A percentile compares a stretch with the other conserved stretches of the same genome.
These are phyloP conservation scores for Cyberlindnera euphorbiae DNA, from an alignment of 805 yeast species.

Conservation along the genomic window DNA sequence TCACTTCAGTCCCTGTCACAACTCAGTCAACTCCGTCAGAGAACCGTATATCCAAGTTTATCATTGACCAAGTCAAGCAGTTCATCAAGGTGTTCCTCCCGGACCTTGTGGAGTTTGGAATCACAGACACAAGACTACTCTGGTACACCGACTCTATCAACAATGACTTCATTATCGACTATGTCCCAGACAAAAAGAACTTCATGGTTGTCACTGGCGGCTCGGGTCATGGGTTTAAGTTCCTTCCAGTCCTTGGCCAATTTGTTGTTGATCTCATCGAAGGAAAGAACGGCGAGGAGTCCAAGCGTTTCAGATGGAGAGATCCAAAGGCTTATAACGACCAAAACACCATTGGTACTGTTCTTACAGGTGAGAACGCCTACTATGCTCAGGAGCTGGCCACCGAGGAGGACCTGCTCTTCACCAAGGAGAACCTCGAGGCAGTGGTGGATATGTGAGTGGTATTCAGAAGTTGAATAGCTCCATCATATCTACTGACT, in stretches of 20 bases:
- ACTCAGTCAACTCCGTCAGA: slow-evolving; percentile 22
- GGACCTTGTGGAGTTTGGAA: slow-evolving; percentile 18
- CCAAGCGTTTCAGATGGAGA: slow-evolving; percentile 32
- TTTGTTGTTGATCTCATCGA: slow-evolving; percentile 31
- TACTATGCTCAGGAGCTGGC: slow-evolving; percentile 31
- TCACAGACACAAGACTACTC: slow-evolving; percentile 26
- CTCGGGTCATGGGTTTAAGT: slow-evolving; percentile 33
- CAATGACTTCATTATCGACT: slow-evolving; percentile 28
- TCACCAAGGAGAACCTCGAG: slow-evolving; percentile 9
- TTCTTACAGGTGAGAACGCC: slow-evolving; percentile 11
- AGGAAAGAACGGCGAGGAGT: slow-evolving; percentile 27
- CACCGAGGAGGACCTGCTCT: slow-evolving; percentile 20
- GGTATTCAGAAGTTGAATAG: too few relatives aligned
- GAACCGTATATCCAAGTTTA: slow-evolving; percentile 23
- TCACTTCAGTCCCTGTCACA: slow-evolving; percentile 30
- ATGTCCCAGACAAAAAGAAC: slow-evolving; percentile 24
- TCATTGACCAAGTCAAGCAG: slow-evolving; percentile 24
- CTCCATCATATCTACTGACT: too few relatives aligned
- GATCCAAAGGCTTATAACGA: slow-evolving; percentile 24
- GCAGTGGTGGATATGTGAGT: slow-evolving; percentile 1
- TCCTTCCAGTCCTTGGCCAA: slow-evolving; percentile 31
- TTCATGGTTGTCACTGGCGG: slow-evolving; percentile 32
- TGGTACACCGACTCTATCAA: slow-evolving; percentile 35
- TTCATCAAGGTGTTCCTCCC: slow-evolving; percentile 18
- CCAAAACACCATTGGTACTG: slow-evolving; percentile 21